These are phyloP conservation scores for Pholiota conissans DNA, from an alignment of 768 basidiomycete species.

Conservation along the genomic window DNA sequence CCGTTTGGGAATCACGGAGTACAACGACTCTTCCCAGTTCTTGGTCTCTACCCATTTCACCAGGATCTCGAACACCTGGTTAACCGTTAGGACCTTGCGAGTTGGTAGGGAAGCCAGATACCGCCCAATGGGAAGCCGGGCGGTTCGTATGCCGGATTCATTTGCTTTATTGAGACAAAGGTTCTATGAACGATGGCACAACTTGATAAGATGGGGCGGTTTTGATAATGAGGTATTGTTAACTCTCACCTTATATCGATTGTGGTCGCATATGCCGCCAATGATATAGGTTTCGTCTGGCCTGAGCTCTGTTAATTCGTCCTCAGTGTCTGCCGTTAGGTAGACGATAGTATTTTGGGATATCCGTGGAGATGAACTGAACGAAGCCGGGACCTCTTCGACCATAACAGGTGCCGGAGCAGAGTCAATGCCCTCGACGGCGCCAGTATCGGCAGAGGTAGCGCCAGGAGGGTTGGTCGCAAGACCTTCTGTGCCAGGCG, in stretches of 20 bases:
- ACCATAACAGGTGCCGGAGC: slow-evolving; percentile 4
- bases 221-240: slow-evolving; percentile 3
- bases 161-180: slow-evolving; percentile 88
- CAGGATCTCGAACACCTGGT: slow-evolving; percentile 94
- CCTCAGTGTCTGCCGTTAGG: slow-evolving; percentile 90
- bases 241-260: slow-evolving; percentile 81
- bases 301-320: slow-evolving; percentile 80
- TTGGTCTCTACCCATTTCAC: slow-evolving; percentile 84
- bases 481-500: slow-evolving; percentile 2
- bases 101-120: slow-evolving; percentile 83
- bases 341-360: slow-evolving; percentile 70
- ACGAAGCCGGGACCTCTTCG: background rate
- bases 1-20: slow-evolving; percentile 87
- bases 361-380: slow-evolving; percentile 8
- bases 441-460: background rate
- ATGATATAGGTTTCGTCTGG: slow-evolving; percentile 92
- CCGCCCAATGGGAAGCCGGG: slow-evolving; percentile 92
- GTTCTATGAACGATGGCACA: slow-evolving; percentile 49
- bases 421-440: background rate
- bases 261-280: slow-evolving; percentile 93
- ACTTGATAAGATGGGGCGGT: slow-evolving; percentile 18
- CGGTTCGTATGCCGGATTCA: slow-evolving; percentile 72
- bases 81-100: slow-evolving; percentile 95
- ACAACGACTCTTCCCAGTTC: slow-evolving; percentile 85
- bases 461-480: background rate